These are phyloP conservation scores for Wickerhamomyces hampshirensis DNA, from an alignment of 805 yeast genomes.

Conservation along the genomic window DNA sequence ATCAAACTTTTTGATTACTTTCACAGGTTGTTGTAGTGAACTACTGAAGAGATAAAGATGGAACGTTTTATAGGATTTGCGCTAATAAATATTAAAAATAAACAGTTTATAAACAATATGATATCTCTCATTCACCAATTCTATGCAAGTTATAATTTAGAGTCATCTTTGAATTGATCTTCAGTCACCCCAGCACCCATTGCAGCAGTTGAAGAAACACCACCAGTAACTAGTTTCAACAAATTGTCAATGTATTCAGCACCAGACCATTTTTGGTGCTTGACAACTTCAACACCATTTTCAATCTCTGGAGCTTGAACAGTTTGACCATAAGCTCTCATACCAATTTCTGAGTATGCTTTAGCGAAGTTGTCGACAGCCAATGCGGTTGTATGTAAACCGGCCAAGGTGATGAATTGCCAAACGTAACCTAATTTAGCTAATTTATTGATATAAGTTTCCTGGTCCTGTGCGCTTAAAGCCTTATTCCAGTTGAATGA, in stretches of 20 bases:
- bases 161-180: slow-evolving; percentile 70
- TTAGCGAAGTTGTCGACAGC: slow-evolving; percentile 83
- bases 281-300: slow-evolving; percentile 87
- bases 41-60: too few relatives aligned
- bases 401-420: slow-evolving; percentile 97
- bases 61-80: too few relatives aligned
- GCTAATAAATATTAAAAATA: too few relatives aligned
- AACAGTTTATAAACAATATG: too few relatives aligned
- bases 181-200: slow-evolving; percentile 99
- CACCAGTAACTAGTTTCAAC: slow-evolving; percentile 88
- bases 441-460: slow-evolving; percentile 81
- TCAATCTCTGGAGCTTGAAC: slow-evolving; percentile 88
- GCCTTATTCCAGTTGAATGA: slow-evolving; percentile 98
- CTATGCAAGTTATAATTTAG: too few relatives aligned
- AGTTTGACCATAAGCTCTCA: slow-evolving; percentile 90
- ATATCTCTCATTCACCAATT: too few relatives aligned
- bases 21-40: too few relatives aligned
- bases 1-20: too few relatives aligned
- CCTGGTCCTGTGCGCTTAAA: slow-evolving; percentile 82
- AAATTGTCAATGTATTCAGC: slow-evolving; percentile 93
- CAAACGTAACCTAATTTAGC: slow-evolving; percentile 90
- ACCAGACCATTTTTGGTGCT: slow-evolving; percentile 99
- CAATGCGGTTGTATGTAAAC: slow-evolving; percentile 92
- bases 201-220: slow-evolving; percentile 92
- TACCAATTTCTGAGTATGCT: slow-evolving; percentile 75